Evolutionary conservation across 768 basidiomycete genomes (phyloP), one percentile per base, ranked within the genome.

Genomic region (Boletus rufocinnamomeus): DNA sequence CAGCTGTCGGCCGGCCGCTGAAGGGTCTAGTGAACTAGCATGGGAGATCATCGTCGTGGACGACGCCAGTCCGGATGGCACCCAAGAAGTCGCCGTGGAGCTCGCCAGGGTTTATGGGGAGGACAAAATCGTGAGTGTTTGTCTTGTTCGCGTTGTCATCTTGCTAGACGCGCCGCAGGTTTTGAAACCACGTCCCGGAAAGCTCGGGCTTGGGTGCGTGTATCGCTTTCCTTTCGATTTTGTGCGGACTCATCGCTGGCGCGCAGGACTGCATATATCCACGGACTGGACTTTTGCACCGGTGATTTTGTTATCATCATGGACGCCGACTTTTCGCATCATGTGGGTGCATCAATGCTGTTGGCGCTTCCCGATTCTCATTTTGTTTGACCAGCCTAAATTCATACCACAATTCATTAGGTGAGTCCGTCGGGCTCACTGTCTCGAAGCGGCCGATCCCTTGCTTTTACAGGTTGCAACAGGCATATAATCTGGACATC

Each of bases 251-350:
- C 5, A 66, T 37, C 0, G 10, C 14, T 1, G 16, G 55, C 51
- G 58, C 38, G 76, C 61, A 94, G 92, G 56, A 95, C 94, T 23
- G 94, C 94, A 35, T 96, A 96, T 69, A 90, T 95, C 38, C 90
- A 96, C 69, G 94, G 94, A 14, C 79, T 96, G 49, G 87, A 92
- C 65, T 95, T 91, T 73, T 89, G 88, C 64, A 87, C 87, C 0
- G 94, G 94, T 10, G 91, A 93, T 74, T 96, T 95, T 75, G 92
- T 95, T 23, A 91, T 95, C 69, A 95, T 96, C 71, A 96, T 96
- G 94, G 94, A 96, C 66, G 94, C 94, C 51, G 94, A 96, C 76
- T 95, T 96, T 74, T 95, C 93, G 6, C 94, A 96, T 68, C 94
- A 96, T 64, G 93, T 93, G 75, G 46, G 89, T 75, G 21, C n/a